Base-by-base conservation (phyloP, 441 rosid species). In the Gossypium gossypioides region DNA sequence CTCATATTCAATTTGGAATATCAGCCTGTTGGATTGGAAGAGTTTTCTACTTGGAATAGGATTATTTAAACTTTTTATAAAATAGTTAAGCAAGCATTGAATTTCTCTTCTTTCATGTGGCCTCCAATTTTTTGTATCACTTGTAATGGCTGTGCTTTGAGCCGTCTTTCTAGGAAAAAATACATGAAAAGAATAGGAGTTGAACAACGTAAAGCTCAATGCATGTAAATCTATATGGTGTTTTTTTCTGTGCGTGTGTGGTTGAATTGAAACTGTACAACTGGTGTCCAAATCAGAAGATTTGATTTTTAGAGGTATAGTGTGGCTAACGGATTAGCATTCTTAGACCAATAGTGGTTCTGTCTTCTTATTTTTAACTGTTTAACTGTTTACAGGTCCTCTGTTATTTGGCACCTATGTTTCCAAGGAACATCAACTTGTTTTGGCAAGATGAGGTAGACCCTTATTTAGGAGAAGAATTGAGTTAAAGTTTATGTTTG, bases 371-470 rank as follows among this genome's bases (percentile, higher is more conserved):
- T 15, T 9, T 50, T 37, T 42, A 46, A 22, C 24, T 15, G 22
- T 60, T 71, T 3, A 59, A 71, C 67, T 72, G 59, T 72, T 63
- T 83, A 79, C 84, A 95, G 98, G 99, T 92, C 75, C 93, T 96
- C 50, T 88, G 86, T 84, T 87, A 86, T 84, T 78, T 96, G 88
- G 91, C 99, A 62, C 93, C 98, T 69, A 91, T 91, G 19, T 96
- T 88, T 75, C 98, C 98, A 24, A 92, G 81, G 86, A 92, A 92
- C 77, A 85, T 88, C 71, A 80, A 82, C 82, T 79, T 96, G 87
- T 91, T 89, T 84, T 96, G 98, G 99, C 98, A 92, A 81, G 99
- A 96, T 80, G 99, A 96, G 99, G 99, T 96, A 89, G 67, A 71
- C 62, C 76, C 69, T 52, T 77, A 68, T 81, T 74, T 81, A 59